Evolutionary conservation across 2,329 filamentous ascomycete species (phyloP).

Genomic region (Tothia fuscella): DNA sequence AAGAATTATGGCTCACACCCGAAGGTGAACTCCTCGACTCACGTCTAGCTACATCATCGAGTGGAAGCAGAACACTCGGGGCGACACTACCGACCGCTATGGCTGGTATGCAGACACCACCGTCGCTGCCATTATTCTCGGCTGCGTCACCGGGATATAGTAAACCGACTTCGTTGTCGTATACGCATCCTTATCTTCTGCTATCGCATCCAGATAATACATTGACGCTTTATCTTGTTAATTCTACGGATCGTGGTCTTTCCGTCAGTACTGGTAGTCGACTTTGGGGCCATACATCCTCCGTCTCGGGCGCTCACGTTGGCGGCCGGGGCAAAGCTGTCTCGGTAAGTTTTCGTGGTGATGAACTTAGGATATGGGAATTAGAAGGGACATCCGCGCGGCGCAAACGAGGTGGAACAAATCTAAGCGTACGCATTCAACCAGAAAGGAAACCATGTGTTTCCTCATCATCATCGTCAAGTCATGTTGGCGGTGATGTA

Average conservation of each 20-base stretch:
- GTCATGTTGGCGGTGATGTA: too few relatives aligned
- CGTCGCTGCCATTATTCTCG: slow-evolving; percentile 13
- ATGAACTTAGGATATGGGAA: slow-evolving; percentile 67
- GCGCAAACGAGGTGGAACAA: slow-evolving; percentile 27
- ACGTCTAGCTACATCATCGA: slow-evolving; percentile 26
- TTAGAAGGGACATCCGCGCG: slow-evolving; percentile 52
- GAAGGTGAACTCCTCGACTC: slow-evolving; percentile 37
- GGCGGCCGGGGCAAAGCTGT: slow-evolving; percentile 78
- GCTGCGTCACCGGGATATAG: slow-evolving; percentile 3
- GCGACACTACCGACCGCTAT: slow-evolving; percentile 27
- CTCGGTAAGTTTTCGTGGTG: slow-evolving; percentile 71
- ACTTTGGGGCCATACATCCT: slow-evolving; percentile 86
- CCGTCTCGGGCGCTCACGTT: slow-evolving; percentile 75
- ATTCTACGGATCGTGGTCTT: slow-evolving; percentile 53
- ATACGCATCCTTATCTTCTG: slow-evolving; percentile 70
- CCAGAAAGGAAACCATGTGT: slow-evolving; percentile 15
- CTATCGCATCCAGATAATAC: slow-evolving; percentile 81
- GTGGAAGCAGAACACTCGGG: too few relatives aligned
- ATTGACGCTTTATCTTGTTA: slow-evolving; percentile 68
- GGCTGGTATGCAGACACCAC: slow-evolving; percentile 22
- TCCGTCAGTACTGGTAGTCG: slow-evolving; percentile 61
- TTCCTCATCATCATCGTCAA: not conserved
- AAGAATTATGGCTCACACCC: slow-evolving; percentile 62
- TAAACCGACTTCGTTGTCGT: slow-evolving; percentile 32
- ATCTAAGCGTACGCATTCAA: slow-evolving; percentile 43